Evolutionary conservation across 164 flowering plant species (phyloP), one percentile per base, ranked within the genome.

Genomic region (Nelumbo lutea): DNA sequence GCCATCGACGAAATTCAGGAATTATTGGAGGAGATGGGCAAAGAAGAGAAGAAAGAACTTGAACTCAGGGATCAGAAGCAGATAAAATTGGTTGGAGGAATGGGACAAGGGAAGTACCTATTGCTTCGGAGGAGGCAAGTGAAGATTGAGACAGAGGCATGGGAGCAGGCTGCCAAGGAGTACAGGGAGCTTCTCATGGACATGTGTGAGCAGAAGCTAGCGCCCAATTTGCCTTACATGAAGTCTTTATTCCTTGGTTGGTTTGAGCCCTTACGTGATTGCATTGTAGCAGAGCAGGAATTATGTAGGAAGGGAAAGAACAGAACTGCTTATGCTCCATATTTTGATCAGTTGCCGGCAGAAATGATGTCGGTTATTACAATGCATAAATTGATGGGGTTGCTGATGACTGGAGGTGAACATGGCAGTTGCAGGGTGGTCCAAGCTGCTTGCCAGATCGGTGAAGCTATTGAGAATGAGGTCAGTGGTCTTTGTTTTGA

Each of bases 381-480:
- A 15, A 96, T 96, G 99, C 99, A 96, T 77, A 93, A 93, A 80
- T 70, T 93, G 82, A 80, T 84, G 90, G 96, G 75, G 8, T 65
- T 93, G 80, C 61, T 96, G 84, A 96, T 96, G 99, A 79, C 86
- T 1, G 89, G 87, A 4, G 73, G 80, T 3, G 91, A 78, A 14
- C 79, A 85, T 75, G 97, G 95, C 13, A 40, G 70, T 70, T 79
- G 85, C 9, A 83, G 87, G 71, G 90, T 91, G n/a, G 91, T 93
- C 48, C 88, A 79, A 38, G 99, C 97, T 56, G 89, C 97, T 67
- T 83, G 86, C 61, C 42, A 48, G 2, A 81, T 96, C 56, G 99
- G 99, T 40, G 97, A 96, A 53, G 95, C 96, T 68, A 83, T 96
- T 70, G 98, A 96, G 69, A 95, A 96, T 45, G 99, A 96, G 97